Conservation (phyloP, 805 yeast species). For the Wickerhamiella bombiphila region DNA sequence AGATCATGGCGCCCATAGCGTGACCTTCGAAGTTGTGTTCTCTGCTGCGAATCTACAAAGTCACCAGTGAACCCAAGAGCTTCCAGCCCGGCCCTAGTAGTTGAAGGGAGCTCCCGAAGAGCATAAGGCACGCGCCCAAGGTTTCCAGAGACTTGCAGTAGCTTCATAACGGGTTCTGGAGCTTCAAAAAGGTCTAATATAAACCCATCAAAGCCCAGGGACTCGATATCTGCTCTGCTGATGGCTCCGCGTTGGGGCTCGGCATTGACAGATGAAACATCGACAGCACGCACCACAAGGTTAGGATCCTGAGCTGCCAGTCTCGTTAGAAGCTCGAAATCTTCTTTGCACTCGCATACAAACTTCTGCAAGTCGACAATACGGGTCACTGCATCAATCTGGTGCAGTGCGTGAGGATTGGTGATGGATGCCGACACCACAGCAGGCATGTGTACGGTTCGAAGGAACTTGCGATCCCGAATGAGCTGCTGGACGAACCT, state of each 20-base stretch:
- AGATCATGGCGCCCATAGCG: background rate
- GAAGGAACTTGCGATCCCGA: conserved; percentile 20
- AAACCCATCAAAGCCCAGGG: conserved; percentile 68
- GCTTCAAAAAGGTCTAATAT: conserved; percentile 58
- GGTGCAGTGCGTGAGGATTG: conserved; percentile 35
- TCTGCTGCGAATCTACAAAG: background rate
- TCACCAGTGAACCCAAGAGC: background rate
- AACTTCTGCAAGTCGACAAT: conserved; percentile 43
- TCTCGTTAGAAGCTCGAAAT: conserved; percentile 34
- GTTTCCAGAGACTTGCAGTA: conserved; percentile 1
- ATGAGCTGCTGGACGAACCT: background rate
- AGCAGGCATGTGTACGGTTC: conserved; percentile 58
- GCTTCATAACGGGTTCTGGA: conserved; percentile 48
- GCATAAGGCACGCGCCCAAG: conserved; percentile 51
- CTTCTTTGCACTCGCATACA: conserved; percentile 39
- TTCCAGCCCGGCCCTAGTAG: background rate
- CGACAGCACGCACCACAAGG: conserved; percentile 26
- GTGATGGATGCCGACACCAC: conserved; percentile 44
- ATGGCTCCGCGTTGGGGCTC: background rate
- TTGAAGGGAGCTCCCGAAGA: conserved; percentile 24
- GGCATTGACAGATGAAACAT: conserved; percentile 30
- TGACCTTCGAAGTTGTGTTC: background rate
- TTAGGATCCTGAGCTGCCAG: conserved; percentile 28
- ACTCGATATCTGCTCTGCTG: conserved; percentile 24
- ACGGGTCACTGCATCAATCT: conserved; percentile 44